phyloP scores from a whole-genome alignment of 163 green algal genomes.

The Prototheca cutis region DNA sequence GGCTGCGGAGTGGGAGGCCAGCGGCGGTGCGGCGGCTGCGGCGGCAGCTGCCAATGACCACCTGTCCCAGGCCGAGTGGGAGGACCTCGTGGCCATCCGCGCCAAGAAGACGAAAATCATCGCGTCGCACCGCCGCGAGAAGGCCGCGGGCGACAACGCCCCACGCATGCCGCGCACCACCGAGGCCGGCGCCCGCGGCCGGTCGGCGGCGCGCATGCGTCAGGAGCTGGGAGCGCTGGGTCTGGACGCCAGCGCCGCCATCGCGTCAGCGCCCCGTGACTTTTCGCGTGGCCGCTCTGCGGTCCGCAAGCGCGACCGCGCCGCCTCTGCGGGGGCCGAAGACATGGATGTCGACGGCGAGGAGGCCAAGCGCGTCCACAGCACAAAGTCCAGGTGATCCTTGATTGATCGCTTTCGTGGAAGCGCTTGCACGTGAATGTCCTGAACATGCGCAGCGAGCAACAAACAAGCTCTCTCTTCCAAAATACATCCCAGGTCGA shows the following conservation, averaged over 20 bases:
- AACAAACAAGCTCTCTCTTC: not conserved
- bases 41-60: no score
- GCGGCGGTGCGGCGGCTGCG: constrained; percentile 48
- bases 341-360: constrained; percentile 44
- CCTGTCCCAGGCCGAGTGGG: constrained; percentile 62
- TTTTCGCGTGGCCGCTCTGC: constrained; percentile 32
- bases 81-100: constrained; percentile 58
- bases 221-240: constrained; percentile 62
- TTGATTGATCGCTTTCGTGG: not conserved
- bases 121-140: constrained; percentile 68
- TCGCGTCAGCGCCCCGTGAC: constrained; percentile 36
- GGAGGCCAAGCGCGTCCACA: constrained; percentile 69
- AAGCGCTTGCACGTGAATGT: not conserved
- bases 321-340: constrained; percentile 13
- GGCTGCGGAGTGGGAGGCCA: constrained; percentile 15
- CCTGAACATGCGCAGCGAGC: constrained; percentile 2
- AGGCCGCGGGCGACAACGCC: constrained; percentile 60
- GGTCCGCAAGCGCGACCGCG: constrained; percentile 70
- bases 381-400: constrained; percentile 61
- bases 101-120: constrained; percentile 64
- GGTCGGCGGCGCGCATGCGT: constrained; percentile 50
- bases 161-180: constrained; percentile 48
- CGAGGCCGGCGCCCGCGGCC: constrained; percentile 32
- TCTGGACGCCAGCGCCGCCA: constrained; percentile 69
- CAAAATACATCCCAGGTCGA: constrained; percentile 48